These are phyloP conservation scores for Dothistroma pini DNA, from an alignment of 2,329 filamentous ascomycete genomes.

Conservation along the genomic window DNA sequence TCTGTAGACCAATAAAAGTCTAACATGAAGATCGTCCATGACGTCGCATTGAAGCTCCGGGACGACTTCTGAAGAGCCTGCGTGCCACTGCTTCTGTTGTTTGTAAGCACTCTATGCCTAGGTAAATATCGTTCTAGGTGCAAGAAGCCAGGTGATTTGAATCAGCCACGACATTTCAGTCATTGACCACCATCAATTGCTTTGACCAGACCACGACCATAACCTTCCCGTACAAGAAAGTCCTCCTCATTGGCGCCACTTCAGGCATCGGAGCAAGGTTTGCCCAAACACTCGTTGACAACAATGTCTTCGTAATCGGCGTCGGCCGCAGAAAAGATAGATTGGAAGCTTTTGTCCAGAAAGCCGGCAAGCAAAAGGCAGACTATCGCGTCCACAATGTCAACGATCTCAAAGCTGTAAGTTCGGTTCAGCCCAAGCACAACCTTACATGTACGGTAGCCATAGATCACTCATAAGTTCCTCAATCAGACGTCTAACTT, in stretches of 20 bases:
- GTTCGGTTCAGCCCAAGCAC: not conserved
- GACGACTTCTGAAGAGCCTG: not conserved
- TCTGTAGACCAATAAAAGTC: not conserved
- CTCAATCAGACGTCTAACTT: slow-evolving; percentile 43
- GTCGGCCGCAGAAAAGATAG: slow-evolving; percentile 52
- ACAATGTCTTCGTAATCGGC: slow-evolving; percentile 47
- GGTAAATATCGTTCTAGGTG: not conserved
- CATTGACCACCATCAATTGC: too few species aligned
- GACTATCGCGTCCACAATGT: slow-evolving; percentile 50
- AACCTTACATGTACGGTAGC: not conserved
- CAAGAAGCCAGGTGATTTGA: not conserved
- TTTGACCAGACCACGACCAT: slow-evolving; percentile 7
- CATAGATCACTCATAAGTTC: too few species aligned
- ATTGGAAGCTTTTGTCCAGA: slow-evolving; percentile 46
- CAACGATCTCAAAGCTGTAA: slow-evolving; percentile 41
- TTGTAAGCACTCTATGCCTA: not conserved
- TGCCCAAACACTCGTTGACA: slow-evolving; percentile 46
- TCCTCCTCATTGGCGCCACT: slow-evolving; percentile 52
- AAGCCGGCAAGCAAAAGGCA: slow-evolving; percentile 38
- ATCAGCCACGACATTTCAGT: not conserved
- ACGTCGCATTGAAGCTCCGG: not conserved
- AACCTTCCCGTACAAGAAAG: slow-evolving; percentile 51
- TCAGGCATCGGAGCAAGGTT: slow-evolving; percentile 51
- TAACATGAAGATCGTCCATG: not conserved
- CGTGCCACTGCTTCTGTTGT: not conserved